Evolutionary conservation across 1,139 yeast genomes (phyloP).

Genomic region (Blastobotrys serpentis): DNA sequence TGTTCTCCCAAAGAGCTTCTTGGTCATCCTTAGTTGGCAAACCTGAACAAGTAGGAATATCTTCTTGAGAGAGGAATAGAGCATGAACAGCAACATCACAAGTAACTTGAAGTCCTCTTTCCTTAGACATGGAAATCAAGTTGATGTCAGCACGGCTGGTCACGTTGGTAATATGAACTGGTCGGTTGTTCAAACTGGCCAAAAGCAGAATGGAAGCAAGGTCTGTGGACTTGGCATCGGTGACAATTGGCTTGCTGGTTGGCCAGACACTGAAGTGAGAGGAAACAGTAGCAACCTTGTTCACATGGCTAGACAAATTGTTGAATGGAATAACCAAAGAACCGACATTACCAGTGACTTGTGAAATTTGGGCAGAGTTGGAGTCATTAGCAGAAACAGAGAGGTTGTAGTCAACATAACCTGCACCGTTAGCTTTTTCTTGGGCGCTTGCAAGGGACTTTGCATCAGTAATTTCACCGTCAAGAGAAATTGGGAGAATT

Average conservation of each 20-base stretch:
- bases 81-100: conserved; percentile 87
- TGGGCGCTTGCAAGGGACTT: conserved; percentile 61
- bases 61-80: conserved; percentile 71
- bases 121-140: conserved; percentile 82
- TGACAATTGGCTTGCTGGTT: conserved; percentile 73
- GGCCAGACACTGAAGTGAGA: conserved; percentile 87
- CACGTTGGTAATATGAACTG: conserved; percentile 88
- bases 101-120: conserved; percentile 75
- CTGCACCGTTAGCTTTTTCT: conserved; percentile 49
- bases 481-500: conserved; percentile 68
- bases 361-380: conserved; percentile 62
- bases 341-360: conserved; percentile 67
- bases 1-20: conserved; percentile 74
- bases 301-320: conserved; percentile 57
- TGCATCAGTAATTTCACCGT: conserved; percentile 65
- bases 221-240: conserved; percentile 90
- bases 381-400: conserved; percentile 78
- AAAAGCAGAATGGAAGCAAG: conserved; percentile 85
- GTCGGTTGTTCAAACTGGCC: conserved; percentile 83
- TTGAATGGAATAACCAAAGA: conserved; percentile 80
- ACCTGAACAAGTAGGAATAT: conserved; percentile 65
- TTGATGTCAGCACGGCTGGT: conserved; percentile 78
- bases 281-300: conserved; percentile 73
- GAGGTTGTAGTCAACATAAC: conserved; percentile 77
- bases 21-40: conserved; percentile 83